Conservation (phyloP, 306 rosid genomes). For the Cucurbita ficifolia region DNA sequence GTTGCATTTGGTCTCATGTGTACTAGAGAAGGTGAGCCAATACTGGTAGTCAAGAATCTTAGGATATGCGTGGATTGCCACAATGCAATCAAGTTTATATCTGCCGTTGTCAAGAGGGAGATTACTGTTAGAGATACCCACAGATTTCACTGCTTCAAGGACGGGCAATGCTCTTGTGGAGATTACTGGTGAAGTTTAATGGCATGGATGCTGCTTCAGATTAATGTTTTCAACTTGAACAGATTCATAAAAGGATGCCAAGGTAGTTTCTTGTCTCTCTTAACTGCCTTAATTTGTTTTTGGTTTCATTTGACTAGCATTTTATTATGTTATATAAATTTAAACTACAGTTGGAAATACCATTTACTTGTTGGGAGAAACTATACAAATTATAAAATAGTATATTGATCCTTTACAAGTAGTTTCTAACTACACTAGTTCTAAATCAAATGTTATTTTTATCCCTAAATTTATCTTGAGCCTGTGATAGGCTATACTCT, state of each 20-base stretch:
- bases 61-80: slow-evolving; percentile 2
- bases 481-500: too few species aligned
- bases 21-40: slow-evolving; percentile 37
- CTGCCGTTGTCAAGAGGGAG: slow-evolving; percentile 34
- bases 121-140: slow-evolving; percentile 26
- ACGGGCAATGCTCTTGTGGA: slow-evolving; percentile 17
- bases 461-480: not conserved
- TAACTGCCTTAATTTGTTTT: not conserved
- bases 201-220: not conserved
- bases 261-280: not conserved
- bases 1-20: slow-evolving; percentile 36
- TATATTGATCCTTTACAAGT: too few species aligned
- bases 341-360: not conserved
- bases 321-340: not conserved
- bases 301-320: not conserved
- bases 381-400: not conserved
- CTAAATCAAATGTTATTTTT: not conserved
- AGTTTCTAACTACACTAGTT: not conserved
- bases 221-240: not conserved
- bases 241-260: not conserved
- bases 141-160: slow-evolving; percentile 73
- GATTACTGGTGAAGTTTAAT: slow-evolving; percentile 1
- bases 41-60: not conserved
- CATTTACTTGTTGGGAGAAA: not conserved
- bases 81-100: slow-evolving; percentile 46